Evolutionary conservation across 352 stramenopile genomes (phyloP).

Genomic region (Pythium brachiatum): DNA sequence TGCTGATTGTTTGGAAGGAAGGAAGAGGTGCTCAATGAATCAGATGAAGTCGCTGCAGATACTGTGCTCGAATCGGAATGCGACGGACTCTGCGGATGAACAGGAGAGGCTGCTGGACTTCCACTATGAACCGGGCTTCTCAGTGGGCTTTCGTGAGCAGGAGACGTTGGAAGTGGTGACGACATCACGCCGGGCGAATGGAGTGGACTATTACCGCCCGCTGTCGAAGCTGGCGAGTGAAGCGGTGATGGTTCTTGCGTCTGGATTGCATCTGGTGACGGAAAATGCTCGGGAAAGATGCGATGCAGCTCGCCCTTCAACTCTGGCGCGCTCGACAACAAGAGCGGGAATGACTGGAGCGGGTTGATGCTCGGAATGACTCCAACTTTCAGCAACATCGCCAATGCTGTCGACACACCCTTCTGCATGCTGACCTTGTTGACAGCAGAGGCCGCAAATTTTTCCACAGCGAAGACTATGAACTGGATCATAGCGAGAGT

Average conservation of each 20-base stretch:
- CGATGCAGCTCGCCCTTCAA: constrained; percentile 69
- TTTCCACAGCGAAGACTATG: constrained; percentile 81
- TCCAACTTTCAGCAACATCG: constrained; percentile 70
- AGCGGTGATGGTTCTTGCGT: constrained; percentile 25
- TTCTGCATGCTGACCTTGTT: constrained; percentile 83
- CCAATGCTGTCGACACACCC: constrained; percentile 73
- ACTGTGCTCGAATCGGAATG: constrained; percentile 61
- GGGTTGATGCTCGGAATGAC: constrained; percentile 65
- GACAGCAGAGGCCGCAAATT: constrained; percentile 70
- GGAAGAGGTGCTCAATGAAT: constrained; percentile 74
- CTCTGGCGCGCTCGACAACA: constrained; percentile 64
- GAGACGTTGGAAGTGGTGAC: constrained; percentile 38
- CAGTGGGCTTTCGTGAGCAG: constrained; percentile 44
- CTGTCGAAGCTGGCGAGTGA: constrained; percentile 16
- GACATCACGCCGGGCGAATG: constrained; percentile 35
- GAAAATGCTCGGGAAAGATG: constrained; percentile 84
- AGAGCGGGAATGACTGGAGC: constrained; percentile 76
- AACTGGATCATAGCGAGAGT: constrained; percentile 85
- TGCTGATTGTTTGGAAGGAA: constrained; percentile 71
- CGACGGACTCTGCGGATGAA: constrained; percentile 56
- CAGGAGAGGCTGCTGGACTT: constrained; percentile 55
- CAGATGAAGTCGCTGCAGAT: constrained; percentile 50
- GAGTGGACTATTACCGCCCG: constrained; percentile 31
- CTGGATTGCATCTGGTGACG: constrained; percentile 53
- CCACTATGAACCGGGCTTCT: constrained; percentile 46